Base-by-base conservation (phyloP, 2,329 filamentous ascomycete genomes). In the Sporothrix schenckii region DNA sequence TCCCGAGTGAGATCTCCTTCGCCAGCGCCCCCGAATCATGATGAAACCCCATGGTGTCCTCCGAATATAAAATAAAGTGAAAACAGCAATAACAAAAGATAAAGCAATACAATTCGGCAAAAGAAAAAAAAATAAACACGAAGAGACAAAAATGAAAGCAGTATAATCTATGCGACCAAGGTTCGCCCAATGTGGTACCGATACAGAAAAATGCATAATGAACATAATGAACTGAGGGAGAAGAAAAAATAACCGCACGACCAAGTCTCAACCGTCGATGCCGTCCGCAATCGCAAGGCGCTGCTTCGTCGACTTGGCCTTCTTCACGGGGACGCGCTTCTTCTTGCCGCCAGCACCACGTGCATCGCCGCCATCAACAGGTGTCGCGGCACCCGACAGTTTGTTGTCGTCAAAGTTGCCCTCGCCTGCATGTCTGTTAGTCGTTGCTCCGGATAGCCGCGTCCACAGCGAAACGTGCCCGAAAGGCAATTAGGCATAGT, bases 321-420 rank as follows among this genome's bases (percentile, higher is more conserved):
- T 87, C 79, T 90, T 89, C 70, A 83, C 86, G 70, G 82, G 78
- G 68, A 79, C 76, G 69, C 80, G 76, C 77, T 82, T 81, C 78
- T 89, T 85, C 83, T 91, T 88, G 81, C 87, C 84, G 77, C 84
- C 78, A 80, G 87, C 83, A 77, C 84, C 78, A 70, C 80, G 77
- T 53, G 80, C 77, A 75, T 82, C 84, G 21, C 44, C 70, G 11
- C 39, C 53, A 1, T 71, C 88, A 13, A 91, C 86, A 0, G 93
- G 94, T 1, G 95, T 97, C 3, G 92, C 93, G 0, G 93, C 89
- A 49, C 94, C 95, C 2, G 92, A 96, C 30, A 89, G 88, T 77
- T 97, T 95, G 75, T 73, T 73, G 76, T 97, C 93, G 76, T 98
- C 94, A 81, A 99, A 99, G 79, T 97, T 89, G 72, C 95, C 95